Evolutionary conservation across 2,329 filamentous ascomycete species (phyloP).

Genomic region (Metarhizium anisopliae): DNA sequence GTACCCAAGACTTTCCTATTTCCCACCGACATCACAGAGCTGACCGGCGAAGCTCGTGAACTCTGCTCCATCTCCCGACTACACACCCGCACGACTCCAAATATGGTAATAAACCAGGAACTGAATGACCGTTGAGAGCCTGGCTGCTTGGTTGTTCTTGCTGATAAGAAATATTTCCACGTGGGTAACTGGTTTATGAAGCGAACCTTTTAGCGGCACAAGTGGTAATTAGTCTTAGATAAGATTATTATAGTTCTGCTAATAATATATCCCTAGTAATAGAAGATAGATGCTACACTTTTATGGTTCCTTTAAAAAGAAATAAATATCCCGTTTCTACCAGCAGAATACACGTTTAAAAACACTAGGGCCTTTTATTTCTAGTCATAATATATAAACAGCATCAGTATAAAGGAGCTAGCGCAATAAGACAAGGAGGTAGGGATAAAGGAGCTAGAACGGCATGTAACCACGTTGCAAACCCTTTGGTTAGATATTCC

Average conservation of each 20-base stretch:
- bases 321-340: slow-evolving; percentile 8
- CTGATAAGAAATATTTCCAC: slow-evolving; percentile 7
- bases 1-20: not conserved
- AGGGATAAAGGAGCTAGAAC: slow-evolving; percentile 1
- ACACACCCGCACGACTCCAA: not conserved
- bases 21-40: not conserved
- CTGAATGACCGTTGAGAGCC: slow-evolving; percentile 7
- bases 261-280: slow-evolving; percentile 6
- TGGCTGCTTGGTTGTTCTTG: slow-evolving; percentile 6
- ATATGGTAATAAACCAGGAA: slow-evolving; percentile 7
- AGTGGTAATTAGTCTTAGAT: slow-evolving; percentile 4
- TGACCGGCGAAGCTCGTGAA: not conserved
- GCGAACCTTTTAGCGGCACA: slow-evolving; percentile 4
- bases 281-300: slow-evolving; percentile 7
- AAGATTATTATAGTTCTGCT: slow-evolving; percentile 1
- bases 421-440: slow-evolving; percentile 3
- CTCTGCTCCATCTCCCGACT: not conserved
- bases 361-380: slow-evolving; percentile 9
- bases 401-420: slow-evolving; percentile 4
- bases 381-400: slow-evolving; percentile 1
- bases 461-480: slow-evolving; percentile 1
- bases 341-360: slow-evolving; percentile 3
- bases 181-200: slow-evolving; percentile 7
- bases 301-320: slow-evolving; percentile 4
- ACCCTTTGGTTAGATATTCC: slow-evolving; percentile 4